Percentiles rank a stretch among this genome's conserved stretches.
phyloP scores from a whole-genome alignment of 73 alveolate genomes.

The Paraurostyla sp. region DNA sequence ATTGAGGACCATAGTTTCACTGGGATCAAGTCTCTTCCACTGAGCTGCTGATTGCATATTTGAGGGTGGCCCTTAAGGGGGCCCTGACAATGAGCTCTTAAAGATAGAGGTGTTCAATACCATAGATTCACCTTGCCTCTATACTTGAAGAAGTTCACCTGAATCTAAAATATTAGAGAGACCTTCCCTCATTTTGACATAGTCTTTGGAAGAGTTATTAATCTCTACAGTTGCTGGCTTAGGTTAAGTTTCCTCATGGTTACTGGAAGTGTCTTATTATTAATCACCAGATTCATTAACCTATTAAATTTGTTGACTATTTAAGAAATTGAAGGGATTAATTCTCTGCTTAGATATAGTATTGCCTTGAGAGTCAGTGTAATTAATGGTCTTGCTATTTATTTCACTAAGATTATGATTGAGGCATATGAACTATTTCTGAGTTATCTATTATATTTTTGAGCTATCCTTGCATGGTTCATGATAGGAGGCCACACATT shows the following conservation, averaged over 20 bases:
- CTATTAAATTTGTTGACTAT: too few species aligned
- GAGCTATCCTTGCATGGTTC: conserved; percentile 37
- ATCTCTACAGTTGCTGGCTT: not conserved
- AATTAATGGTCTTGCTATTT: not conserved
- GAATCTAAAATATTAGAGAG: conserved; percentile 1
- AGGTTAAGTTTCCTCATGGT: not conserved
- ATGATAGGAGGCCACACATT: conserved; percentile 52
- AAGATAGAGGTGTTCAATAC: not conserved
- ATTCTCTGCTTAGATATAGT: not conserved
- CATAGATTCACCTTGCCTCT: conserved; percentile 11
- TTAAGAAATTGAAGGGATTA: not conserved
- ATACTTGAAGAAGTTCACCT: conserved; percentile 19
- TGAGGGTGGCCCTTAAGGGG: conserved; percentile 49
- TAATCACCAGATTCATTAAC: too few species aligned
- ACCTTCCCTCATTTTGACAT: conserved; percentile 1
- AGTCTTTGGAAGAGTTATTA: not conserved
- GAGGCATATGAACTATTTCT: conserved; percentile 24
- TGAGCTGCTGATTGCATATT: not conserved
- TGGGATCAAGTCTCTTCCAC: conserved; percentile 50
- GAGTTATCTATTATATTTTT: not conserved
- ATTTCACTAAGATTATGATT: conserved; percentile 3
- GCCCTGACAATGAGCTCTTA: conserved; percentile 3
- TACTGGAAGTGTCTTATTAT: too few species aligned
- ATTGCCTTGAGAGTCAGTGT: not conserved
- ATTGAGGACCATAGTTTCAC: conserved; percentile 36